Evolutionary conservation across 495 filamentous ascomycete species (phyloP).

Genomic region (Neurospora intermedia): DNA sequence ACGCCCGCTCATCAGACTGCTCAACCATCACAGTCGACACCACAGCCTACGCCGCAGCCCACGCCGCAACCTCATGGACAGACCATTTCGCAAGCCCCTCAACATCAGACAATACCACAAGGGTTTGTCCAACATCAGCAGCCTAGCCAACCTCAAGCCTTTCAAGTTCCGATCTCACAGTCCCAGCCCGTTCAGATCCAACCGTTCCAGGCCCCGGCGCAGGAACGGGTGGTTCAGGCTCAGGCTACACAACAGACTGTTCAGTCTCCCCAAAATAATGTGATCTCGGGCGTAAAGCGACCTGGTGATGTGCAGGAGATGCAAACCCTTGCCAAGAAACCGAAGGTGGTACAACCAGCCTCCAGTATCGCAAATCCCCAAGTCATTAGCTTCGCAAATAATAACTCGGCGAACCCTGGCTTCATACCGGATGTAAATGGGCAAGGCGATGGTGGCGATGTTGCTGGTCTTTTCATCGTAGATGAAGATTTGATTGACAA

Average conservation of each 20-base stretch:
- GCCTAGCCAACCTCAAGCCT: background rate
- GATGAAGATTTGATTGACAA: constrained; percentile 10
- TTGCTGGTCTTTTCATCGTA: background rate
- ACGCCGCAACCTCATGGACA: background rate
- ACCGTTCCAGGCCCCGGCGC: background rate
- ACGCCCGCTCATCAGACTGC: constrained; percentile 2
- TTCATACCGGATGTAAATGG: background rate
- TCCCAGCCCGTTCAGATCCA: background rate
- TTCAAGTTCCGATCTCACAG: background rate
- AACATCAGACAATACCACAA: background rate
- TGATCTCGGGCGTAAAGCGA: constrained; percentile 10
- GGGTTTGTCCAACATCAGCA: background rate
- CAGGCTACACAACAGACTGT: constrained; percentile 5
- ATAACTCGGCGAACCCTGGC: background rate
- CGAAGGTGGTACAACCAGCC: constrained; percentile 6
- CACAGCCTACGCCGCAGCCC: background rate
- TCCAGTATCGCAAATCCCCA: background rate
- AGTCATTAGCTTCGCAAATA: background rate
- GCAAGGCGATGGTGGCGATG: background rate
- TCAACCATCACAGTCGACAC: background rate
- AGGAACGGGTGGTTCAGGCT: background rate
- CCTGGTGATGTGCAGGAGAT: constrained; percentile 5
- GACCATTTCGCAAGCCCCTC: background rate
- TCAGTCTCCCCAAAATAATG: background rate
- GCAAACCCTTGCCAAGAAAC: constrained; percentile 13